Percentiles rank a stretch among this genome's conserved stretches.
Evolutionary conservation across 2,329 filamentous ascomycete genomes (phyloP).

Genomic region (Sclerotinia spermophila): DNA sequence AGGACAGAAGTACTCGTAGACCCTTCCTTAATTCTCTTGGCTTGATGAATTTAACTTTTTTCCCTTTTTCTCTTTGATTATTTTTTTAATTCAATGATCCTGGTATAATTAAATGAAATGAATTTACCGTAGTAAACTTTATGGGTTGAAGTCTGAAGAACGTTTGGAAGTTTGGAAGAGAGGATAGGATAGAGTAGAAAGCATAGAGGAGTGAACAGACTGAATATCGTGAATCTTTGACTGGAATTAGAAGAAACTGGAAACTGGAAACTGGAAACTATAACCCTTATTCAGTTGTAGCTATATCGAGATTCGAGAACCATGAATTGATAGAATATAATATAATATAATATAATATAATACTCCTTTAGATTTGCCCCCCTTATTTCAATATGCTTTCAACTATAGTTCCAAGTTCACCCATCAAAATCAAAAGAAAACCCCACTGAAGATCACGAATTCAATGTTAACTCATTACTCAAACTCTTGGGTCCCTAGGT

Average conservation of each 20-base stretch:
- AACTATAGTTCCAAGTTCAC: not conserved
- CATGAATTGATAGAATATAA: no score
- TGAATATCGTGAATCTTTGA: not conserved
- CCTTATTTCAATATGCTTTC: not conserved
- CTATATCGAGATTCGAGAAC: not conserved
- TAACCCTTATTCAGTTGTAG: not conserved
- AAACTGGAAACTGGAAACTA: not conserved
- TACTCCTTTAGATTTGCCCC: not conserved
- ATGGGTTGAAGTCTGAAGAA: not conserved
- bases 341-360: no score
- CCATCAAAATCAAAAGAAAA: not conserved
- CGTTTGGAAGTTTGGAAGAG: not conserved
- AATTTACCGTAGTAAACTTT: no score
- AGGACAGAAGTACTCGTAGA: no score
- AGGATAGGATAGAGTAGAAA: no score
- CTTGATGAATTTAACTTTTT: not conserved
- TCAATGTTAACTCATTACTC: not conserved
- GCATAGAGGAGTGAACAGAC: not conserved
- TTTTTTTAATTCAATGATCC: not conserved
- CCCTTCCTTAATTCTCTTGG: not conserved
- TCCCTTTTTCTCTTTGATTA: not conserved
- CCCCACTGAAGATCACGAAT: not conserved
- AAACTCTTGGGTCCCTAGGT: not conserved
- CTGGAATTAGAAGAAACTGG: no score
- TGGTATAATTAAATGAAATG: not conserved